Conservation (phyloP, 441 rosid genomes). For the Rhodomyrtus psidioides region DNA sequence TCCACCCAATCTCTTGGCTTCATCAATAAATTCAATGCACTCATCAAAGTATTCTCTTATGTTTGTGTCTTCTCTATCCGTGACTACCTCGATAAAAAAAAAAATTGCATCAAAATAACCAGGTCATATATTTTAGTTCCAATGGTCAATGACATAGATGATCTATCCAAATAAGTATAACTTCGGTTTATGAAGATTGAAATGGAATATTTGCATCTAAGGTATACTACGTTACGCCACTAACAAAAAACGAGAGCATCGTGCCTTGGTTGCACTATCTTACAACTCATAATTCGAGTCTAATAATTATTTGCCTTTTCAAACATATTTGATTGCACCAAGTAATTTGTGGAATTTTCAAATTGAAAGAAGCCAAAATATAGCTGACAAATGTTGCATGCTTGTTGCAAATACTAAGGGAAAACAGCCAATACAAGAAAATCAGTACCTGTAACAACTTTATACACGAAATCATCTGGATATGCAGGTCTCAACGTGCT, state of each 20-base stretch:
- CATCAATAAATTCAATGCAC: constrained; percentile 62
- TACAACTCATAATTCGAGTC: neutral
- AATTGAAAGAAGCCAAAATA: neutral
- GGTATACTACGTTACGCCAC: neutral
- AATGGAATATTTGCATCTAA: neutral
- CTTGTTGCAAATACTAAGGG: neutral
- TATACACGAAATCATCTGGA: constrained; percentile 43
- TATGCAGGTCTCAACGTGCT: constrained; percentile 34
- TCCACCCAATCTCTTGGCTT: constrained; percentile 57
- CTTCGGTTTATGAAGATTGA: neutral
- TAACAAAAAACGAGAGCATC: neutral
- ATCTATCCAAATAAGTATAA: neutral
- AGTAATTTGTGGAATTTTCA: neutral
- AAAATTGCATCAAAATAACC: neutral
- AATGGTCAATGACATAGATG: neutral
- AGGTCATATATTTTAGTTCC: neutral
- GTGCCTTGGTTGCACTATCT: neutral
- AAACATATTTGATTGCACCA: neutral
- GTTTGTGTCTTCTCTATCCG: constrained; percentile 51
- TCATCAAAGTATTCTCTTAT: constrained; percentile 58
- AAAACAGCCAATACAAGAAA: neutral
- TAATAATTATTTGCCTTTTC: neutral
- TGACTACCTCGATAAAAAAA: constrained; percentile 28
- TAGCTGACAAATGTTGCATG: neutral
- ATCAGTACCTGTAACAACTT: constrained; percentile 35